Evolutionary conservation across 352 stramenopile species (phyloP).

Genomic region (Pythium phragmiticola): DNA sequence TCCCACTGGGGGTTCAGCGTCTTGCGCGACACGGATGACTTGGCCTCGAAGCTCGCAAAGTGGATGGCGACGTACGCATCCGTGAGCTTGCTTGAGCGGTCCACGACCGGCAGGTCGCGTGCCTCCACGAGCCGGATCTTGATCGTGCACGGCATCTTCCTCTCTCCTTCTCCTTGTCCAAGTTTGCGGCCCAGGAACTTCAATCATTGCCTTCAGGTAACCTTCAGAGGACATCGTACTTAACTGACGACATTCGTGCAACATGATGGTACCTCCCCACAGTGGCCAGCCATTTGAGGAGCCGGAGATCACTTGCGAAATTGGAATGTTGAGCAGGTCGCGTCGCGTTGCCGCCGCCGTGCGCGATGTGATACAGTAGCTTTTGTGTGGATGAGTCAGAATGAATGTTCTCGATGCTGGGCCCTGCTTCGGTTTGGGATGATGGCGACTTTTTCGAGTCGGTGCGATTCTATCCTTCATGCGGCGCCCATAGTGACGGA

Average conservation of each 20-base stretch:
- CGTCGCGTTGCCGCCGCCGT: background rate
- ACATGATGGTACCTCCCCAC: background rate
- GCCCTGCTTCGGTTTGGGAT: constrained; percentile 49
- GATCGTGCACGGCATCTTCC: constrained; percentile 87
- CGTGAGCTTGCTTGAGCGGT: constrained; percentile 78
- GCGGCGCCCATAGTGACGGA: constrained; percentile 32
- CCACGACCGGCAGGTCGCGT: constrained; percentile 84
- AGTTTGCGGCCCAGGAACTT: constrained; percentile 8
- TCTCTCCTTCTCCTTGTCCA: background rate
- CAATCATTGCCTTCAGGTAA: constrained; percentile 15
- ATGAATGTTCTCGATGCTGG: background rate
- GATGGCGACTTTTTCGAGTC: constrained; percentile 24
- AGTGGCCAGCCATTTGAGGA: background rate
- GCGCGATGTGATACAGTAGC: background rate
- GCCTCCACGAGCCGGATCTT: constrained; percentile 90
- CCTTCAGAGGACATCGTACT: constrained; percentile 11
- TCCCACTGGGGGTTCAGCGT: constrained; percentile 96
- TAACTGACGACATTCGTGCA: constrained; percentile 1
- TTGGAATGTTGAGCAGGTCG: background rate
- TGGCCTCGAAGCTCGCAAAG: constrained; percentile 85
- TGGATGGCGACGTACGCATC: constrained; percentile 88
- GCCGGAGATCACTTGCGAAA: background rate
- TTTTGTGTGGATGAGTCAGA: too few species aligned
- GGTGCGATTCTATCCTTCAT: constrained; percentile 41
- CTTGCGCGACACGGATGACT: constrained; percentile 90